Base-by-base conservation (phyloP, 352 stramenopile species). In the Phytopythium ostracodes region DNA sequence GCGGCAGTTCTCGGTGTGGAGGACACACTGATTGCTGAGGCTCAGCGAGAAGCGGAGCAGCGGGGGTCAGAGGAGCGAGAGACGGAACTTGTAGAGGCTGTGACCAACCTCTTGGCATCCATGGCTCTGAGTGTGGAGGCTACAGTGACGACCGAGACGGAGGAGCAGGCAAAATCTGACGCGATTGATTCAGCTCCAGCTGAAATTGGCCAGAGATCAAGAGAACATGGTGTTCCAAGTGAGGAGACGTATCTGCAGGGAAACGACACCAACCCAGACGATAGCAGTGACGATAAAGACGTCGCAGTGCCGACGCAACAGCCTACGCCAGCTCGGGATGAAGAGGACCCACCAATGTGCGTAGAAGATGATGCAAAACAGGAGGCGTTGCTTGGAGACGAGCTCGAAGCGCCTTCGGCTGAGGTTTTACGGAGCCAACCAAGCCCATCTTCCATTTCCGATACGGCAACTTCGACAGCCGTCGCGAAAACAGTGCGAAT, bases 21-120 rank as follows among this genome's bases (percentile, higher is more conserved):
- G 43, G 35, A 31, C 50, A n/a, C 62, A 44, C 36, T 51, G 20
- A 18, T 56, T 24, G 36, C 38, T 33, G 52, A 54, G 27, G n/a
- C 27, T 40, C 35, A 50, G 47, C 22, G 18, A 40, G 36, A 40
- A 8, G 7, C 40, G 46, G 22, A 55, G 17, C 20, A 50, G n/a
- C n/a, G 44, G 31, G 44, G 31, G 44, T 2, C 5, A n/a, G n/a
- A 51, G 11, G 17, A 24, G 11, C 44, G 22, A 29, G 22, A 52
- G 46, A 6, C 11, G 3, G 46, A 52, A 14, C 22, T 52, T 14
- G 24, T 20, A 14, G 22, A 52, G 12, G 18, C 14, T 11, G 46
- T n/a, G 25, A 6, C 46, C 6, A 12, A 33, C 9, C 24, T 52
- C 22, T 33, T 52, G 46, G 4, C 22, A 14, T n/a, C 46, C 7